These are phyloP conservation scores for Camillea tinctor DNA, from an alignment of 2,329 filamentous ascomycete genomes.

Conservation along the genomic window DNA sequence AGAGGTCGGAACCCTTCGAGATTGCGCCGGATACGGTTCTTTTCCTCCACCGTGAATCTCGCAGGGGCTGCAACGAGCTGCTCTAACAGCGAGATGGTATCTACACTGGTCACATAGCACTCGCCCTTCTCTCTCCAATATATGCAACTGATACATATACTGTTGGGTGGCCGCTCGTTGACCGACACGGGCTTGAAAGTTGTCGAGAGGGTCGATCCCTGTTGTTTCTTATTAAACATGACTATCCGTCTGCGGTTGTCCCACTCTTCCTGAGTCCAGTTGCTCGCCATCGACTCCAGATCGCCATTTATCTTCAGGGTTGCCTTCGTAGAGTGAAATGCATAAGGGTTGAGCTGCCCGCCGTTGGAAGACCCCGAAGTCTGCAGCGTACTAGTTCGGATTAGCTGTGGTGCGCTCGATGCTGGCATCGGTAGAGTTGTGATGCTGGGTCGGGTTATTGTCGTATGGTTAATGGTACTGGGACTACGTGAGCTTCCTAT, in stretches of 20 bases:
- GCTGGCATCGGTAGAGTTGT: slow-evolving; percentile 50
- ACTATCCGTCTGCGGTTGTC: slow-evolving; percentile 79
- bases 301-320: slow-evolving; percentile 82
- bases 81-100: slow-evolving; percentile 94
- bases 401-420: slow-evolving; percentile 46
- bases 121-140: slow-evolving; percentile 91
- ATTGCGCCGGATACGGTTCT: slow-evolving; percentile 95
- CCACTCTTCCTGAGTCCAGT: slow-evolving; percentile 82
- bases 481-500: slow-evolving; percentile 42
- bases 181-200: slow-evolving; percentile 76
- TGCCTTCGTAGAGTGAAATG: slow-evolving; percentile 81
- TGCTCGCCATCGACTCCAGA: slow-evolving; percentile 76
- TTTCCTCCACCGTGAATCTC: slow-evolving; percentile 93
- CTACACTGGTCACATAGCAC: slow-evolving; percentile 93
- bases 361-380: slow-evolving; percentile 38
- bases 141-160: slow-evolving; percentile 96
- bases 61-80: slow-evolving; percentile 73
- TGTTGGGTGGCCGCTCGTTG: slow-evolving; percentile 77
- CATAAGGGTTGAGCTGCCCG: slow-evolving; percentile 69
- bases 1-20: slow-evolving; percentile 89
- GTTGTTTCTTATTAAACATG: slow-evolving; percentile 80
- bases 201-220: slow-evolving; percentile 76
- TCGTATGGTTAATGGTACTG: slow-evolving; percentile 40
- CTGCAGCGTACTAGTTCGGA: slow-evolving; percentile 56
- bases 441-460: slow-evolving; percentile 46